Evolutionary conservation across 2,329 filamentous ascomycete genomes (phyloP).

Genomic region (Fusarium oligoseptatum): DNA sequence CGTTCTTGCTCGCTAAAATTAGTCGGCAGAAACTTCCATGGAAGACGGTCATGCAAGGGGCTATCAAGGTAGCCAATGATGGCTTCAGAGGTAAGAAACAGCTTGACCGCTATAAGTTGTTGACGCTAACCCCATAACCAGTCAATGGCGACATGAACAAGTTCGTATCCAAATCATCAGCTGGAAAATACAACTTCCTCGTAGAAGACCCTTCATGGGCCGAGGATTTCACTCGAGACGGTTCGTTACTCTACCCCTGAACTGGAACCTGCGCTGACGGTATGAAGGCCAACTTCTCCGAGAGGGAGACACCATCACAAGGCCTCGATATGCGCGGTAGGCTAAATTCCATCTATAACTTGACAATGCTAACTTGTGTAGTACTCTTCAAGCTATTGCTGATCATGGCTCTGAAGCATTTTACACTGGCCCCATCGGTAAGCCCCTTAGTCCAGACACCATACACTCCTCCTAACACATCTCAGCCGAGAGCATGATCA

Average conservation of each 20-base stretch:
- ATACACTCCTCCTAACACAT: constrained; percentile 28
- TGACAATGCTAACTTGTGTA: constrained; percentile 20
- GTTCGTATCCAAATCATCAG: constrained; percentile 73
- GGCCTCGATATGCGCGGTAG: constrained; percentile 79
- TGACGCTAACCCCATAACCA: constrained; percentile 42
- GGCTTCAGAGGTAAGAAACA: constrained; percentile 69
- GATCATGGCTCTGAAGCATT: constrained; percentile 79
- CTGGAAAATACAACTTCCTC: constrained; percentile 70
- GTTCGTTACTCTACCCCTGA: constrained; percentile 40
- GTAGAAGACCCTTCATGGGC: constrained; percentile 84
- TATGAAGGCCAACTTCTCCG: constrained; percentile 70
- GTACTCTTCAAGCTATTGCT: constrained; percentile 82
- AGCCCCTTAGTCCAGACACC: neutral
- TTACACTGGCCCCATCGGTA: constrained; percentile 76
- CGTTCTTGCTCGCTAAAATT: constrained; percentile 3
- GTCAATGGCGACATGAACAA: constrained; percentile 80
- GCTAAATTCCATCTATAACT: constrained; percentile 16
- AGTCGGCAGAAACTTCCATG: constrained; percentile 68
- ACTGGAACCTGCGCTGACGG: constrained; percentile 1
- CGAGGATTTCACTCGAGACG: constrained; percentile 88
- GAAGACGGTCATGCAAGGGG: constrained; percentile 79
- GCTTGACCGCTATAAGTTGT: neutral
- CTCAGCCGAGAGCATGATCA: constrained; percentile 79
- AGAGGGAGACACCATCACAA: constrained; percentile 82
- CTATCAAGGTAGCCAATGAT: constrained; percentile 78